Evolutionary conservation across 805 yeast genomes (phyloP).

Genomic region (Sungouiella thailandica): DNA sequence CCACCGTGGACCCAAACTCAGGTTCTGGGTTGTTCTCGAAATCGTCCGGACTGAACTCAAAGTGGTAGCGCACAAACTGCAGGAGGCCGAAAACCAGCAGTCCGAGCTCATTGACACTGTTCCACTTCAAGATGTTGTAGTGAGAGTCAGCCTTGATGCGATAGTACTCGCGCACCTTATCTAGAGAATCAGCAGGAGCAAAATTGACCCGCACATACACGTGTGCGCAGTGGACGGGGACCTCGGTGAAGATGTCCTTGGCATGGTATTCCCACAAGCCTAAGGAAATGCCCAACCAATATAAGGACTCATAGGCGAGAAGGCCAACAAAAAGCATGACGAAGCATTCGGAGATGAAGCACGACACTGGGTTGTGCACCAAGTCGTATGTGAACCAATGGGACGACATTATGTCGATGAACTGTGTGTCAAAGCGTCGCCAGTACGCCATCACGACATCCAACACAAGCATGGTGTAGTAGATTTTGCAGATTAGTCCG

Average conservation of each 20-base stretch:
- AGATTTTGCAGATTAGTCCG: not conserved
- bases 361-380: constrained; percentile 14
- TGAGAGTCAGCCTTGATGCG: constrained; percentile 20
- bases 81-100: constrained; percentile 12
- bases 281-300: constrained; percentile 39
- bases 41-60: constrained; percentile 81
- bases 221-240: constrained; percentile 78
- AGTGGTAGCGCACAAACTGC: constrained; percentile 47
- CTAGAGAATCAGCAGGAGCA: constrained; percentile 11
- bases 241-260: constrained; percentile 60
- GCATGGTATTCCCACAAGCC: constrained; percentile 47
- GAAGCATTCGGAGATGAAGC: constrained; percentile 12
- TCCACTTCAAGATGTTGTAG: constrained; percentile 18
- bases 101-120: constrained; percentile 15
- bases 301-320: constrained; percentile 35
- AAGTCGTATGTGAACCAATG: constrained; percentile 11
- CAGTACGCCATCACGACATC: not conserved
- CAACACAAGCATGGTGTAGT: not conserved
- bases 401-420: constrained; percentile 6
- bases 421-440: constrained; percentile 7
- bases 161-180: constrained; percentile 25
- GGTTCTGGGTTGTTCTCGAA: constrained; percentile 55
- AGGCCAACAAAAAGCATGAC: constrained; percentile 12
- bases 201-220: constrained; percentile 52
- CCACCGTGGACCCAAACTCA: constrained; percentile 66